Evolutionary conservation across 208 protist species (phyloP).

Genomic region (Sergeia podlipaevii): DNA sequence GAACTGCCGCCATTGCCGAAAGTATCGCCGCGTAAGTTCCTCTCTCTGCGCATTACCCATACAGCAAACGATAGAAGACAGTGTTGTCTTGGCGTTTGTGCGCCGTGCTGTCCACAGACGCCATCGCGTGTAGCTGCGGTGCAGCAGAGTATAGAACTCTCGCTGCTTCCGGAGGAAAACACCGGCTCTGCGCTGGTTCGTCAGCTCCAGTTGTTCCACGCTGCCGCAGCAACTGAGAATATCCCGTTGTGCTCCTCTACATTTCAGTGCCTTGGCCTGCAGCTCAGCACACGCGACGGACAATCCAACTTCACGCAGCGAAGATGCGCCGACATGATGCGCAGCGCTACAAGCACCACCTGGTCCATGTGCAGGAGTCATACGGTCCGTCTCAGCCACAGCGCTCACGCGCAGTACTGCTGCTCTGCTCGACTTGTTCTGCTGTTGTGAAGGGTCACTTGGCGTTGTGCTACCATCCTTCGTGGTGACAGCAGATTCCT

Average conservation of each 20-base stretch:
- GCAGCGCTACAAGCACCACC: slow-evolving; percentile 19
- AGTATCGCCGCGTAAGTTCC: slow-evolving; percentile 5
- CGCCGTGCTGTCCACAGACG: background rate
- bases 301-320: slow-evolving; percentile 31
- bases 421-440: background rate
- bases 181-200: slow-evolving; percentile 7
- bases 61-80: background rate
- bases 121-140: background rate
- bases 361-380: slow-evolving; percentile 29
- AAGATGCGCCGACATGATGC: slow-evolving; percentile 37
- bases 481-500: too few species aligned
- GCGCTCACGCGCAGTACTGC: slow-evolving; percentile 1
- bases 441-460: background rate
- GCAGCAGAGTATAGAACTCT: background rate
- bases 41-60: background rate
- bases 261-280: slow-evolving; percentile 14
- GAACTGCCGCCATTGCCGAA: background rate
- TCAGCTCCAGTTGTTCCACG: slow-evolving; percentile 20
- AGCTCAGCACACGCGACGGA: slow-evolving; percentile 17
- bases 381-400: slow-evolving; percentile 21
- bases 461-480: too few species aligned
- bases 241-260: slow-evolving; percentile 1
- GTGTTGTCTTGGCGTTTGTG: background rate
- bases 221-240: background rate
- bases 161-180: slow-evolving; percentile 11